phyloP scores from a whole-genome alignment of 75 land plant species.

The Chamaecyparis obtusa region DNA sequence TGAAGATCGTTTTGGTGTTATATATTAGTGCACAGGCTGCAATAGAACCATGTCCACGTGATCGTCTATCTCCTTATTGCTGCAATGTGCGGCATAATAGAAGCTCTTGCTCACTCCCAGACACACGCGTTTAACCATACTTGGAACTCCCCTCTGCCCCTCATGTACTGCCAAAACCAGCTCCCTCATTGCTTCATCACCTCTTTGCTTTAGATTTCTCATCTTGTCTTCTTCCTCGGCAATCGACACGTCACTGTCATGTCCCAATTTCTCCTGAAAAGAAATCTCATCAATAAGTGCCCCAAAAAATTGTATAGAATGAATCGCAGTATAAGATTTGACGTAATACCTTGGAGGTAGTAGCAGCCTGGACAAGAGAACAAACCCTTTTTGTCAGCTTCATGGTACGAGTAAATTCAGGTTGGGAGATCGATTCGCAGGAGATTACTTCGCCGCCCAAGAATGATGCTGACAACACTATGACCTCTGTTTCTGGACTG shows the following conservation, averaged over 20 bases:
- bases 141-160: not conserved
- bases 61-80: not conserved
- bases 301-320: not conserved
- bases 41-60: conserved; percentile 4
- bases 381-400: not conserved
- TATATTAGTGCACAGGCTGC: not conserved
- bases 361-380: not conserved
- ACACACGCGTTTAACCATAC: not conserved
- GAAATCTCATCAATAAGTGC: not conserved
- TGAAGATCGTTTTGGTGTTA: not conserved
- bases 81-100: conserved; percentile 11
- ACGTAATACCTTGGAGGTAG: not conserved
- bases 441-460: not conserved
- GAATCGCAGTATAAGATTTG: not conserved
- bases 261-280: not conserved
- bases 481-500: not conserved
- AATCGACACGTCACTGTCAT: not conserved
- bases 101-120: not conserved
- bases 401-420: not conserved
- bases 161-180: not conserved
- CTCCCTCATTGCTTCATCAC: not conserved
- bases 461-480: not conserved
- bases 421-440: not conserved
- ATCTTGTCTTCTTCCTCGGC: not conserved
- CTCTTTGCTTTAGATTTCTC: not conserved